phyloP scores from a whole-genome alignment of 2,329 filamentous ascomycete species.

The Monascus ruber region DNA sequence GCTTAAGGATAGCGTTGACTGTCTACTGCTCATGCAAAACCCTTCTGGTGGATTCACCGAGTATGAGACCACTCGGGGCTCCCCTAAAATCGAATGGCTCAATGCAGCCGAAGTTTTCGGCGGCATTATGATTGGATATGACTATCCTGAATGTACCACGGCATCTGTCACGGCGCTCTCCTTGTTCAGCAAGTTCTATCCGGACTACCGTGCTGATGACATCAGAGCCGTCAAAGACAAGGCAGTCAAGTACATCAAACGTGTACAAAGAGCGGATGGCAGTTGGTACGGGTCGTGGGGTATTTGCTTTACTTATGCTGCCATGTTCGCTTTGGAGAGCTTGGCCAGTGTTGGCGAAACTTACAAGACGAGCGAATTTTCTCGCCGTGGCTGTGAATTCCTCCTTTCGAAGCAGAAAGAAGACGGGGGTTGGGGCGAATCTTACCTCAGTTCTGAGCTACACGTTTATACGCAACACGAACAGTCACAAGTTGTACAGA shows the following conservation, averaged over 20 bases:
- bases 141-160: conserved; percentile 96
- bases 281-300: conserved; percentile 98
- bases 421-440: conserved; percentile 95
- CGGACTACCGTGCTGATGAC: conserved; percentile 64
- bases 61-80: conserved; percentile 75
- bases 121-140: conserved; percentile 96
- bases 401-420: conserved; percentile 70
- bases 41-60: conserved; percentile 73
- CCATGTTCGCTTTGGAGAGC: conserved; percentile 90
- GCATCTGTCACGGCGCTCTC: conserved; percentile 81
- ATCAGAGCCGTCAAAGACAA: conserved; percentile 61
- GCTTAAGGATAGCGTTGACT: conserved; percentile 80
- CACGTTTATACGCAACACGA: conserved; percentile 65
- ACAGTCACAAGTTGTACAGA: conserved; percentile 84
- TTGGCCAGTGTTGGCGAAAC: conserved; percentile 71
- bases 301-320: conserved; percentile 95
- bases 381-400: conserved; percentile 72
- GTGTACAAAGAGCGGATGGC: conserved; percentile 66
- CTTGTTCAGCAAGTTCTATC: conserved; percentile 70
- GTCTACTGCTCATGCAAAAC: conserved; percentile 86
- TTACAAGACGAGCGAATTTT: conserved; percentile 59
- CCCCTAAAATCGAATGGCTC: conserved; percentile 66
- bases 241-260: conserved; percentile 74
- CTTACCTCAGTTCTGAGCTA: conserved; percentile 73
- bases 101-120: conserved; percentile 97